Evolutionary conservation across 164 flowering plant species (phyloP), one percentile per base, ranked within the genome.

Genomic region (Santalum album): DNA sequence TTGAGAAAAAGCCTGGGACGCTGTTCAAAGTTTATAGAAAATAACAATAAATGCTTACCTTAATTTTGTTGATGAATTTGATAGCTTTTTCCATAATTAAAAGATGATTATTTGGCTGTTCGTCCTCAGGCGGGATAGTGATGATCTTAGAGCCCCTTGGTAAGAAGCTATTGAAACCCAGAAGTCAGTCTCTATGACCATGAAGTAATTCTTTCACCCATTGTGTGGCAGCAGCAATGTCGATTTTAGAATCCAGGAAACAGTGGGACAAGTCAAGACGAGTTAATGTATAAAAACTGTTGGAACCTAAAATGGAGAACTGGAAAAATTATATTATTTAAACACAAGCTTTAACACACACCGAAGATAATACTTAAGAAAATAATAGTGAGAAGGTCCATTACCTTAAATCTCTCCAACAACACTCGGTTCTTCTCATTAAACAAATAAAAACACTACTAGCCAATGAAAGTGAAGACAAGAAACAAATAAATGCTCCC

Each of bases 101-200:
- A 66, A 86, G 82, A 75, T 83, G 84, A 11, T 51, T 76, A 0
- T 64, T 66, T 66, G 68, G 75, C 34, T 71, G 70, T 49, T 78
- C 95, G 57, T 79, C 87, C 51, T 79, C 96, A 29, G 83, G 86
- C 38, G 89, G 6, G 6, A 29, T 9, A 29, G 34, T 9, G 34
- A n/a, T 85, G 65, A 94, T 90, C 68, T 82, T 89, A 68, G 70
- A 85, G 49, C 97, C 96, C 70, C 78, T 79, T 10, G 99, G 97
- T 70, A 92, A 77, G 72, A 92, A 92, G 56, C 87, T 81, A 71
- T 94, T 92, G 69, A 92, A 92, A 20, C 96, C 98, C 65, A 86
- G 71, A 64, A 94, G 87, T 24, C 90, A 72, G 61, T 78, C 70
- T 14, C 74, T 58, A 55, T 90, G 81, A 34, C 96, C 99, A 72